phyloP scores from a whole-genome alignment of 352 stramenopile genomes.

The Phytophthora hibernalis region DNA sequence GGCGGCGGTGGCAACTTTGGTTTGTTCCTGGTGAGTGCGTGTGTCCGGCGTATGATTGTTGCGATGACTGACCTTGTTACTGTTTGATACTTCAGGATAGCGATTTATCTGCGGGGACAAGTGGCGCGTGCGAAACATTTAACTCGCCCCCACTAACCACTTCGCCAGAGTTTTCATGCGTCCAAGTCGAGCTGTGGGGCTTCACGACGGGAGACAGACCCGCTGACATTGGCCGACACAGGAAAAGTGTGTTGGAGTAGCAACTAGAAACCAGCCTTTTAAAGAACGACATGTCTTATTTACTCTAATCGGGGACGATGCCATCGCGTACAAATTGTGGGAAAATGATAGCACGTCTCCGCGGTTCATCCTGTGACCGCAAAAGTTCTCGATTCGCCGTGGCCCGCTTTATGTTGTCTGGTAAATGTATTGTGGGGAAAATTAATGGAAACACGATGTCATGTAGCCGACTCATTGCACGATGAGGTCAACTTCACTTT shows the following conservation, averaged over 20 bases:
- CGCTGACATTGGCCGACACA: constrained; percentile 42
- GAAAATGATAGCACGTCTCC: neutral
- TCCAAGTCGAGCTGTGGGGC: constrained; percentile 88
- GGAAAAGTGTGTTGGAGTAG: constrained; percentile 79
- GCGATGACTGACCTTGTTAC: constrained; percentile 2
- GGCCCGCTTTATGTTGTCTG: neutral
- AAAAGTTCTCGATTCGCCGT: neutral
- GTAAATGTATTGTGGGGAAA: constrained; percentile 22
- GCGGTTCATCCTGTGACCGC: no score
- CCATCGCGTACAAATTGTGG: constrained; percentile 20
- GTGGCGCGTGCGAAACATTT: constrained; percentile 89
- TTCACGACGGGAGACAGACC: constrained; percentile 77
- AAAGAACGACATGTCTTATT: constrained; percentile 41
- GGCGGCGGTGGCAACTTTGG: constrained; percentile 91
- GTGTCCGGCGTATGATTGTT: neutral
- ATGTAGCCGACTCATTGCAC: constrained; percentile 27
- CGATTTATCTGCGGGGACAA: constrained; percentile 87
- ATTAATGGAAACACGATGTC: constrained; percentile 5
- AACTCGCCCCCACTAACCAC: constrained; percentile 79
- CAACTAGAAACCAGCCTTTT: constrained; percentile 21
- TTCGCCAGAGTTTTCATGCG: constrained; percentile 80
- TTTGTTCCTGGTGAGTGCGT: constrained; percentile 79
- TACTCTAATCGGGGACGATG: constrained; percentile 32
- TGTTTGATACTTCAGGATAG: constrained; percentile 62
- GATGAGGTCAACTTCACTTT: constrained; percentile 19